Evolutionary conservation across 306 rosid species (phyloP).

Genomic region (Alnus glutinosa): DNA sequence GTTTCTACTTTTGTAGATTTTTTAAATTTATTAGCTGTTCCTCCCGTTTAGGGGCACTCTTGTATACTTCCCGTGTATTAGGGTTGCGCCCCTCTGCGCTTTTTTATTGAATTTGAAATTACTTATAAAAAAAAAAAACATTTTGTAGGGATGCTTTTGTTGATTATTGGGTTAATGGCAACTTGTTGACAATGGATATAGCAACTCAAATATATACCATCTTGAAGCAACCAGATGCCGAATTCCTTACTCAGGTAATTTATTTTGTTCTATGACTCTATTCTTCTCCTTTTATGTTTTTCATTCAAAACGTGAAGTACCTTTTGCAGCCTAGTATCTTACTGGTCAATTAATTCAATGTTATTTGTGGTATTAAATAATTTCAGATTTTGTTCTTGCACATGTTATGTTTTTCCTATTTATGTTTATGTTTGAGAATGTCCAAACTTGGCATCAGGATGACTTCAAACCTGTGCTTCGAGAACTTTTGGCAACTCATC

Average conservation of each 20-base stretch:
- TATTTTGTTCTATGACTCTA: constrained; percentile 29
- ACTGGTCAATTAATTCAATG: constrained; percentile 23
- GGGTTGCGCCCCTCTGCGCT: too few species aligned
- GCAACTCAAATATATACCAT: constrained; percentile 81
- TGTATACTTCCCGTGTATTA: too few species aligned
- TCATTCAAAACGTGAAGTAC: constrained; percentile 9
- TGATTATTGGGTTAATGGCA: constrained; percentile 87
- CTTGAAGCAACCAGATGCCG: constrained; percentile 85
- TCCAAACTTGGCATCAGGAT: constrained; percentile 51
- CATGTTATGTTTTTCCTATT: constrained; percentile 15
- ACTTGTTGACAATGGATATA: constrained; percentile 80
- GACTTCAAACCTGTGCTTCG: constrained; percentile 94
- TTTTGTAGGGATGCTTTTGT: constrained; percentile 69
- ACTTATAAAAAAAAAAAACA: too few species aligned
- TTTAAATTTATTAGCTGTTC: too few species aligned
- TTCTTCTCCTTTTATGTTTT: constrained; percentile 21
- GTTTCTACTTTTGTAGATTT: too few species aligned
- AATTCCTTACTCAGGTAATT: constrained; percentile 78
- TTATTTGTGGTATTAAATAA: constrained; percentile 7
- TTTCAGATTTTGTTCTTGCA: background rate
- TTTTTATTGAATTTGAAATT: too few species aligned
- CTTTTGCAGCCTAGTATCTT: constrained; percentile 19
- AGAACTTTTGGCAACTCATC: constrained; percentile 95
- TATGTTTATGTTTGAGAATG: constrained; percentile 29
- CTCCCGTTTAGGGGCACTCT: too few species aligned